Conservation (phyloP, 306 rosid species). For the Astragalus membranaceus region DNA sequence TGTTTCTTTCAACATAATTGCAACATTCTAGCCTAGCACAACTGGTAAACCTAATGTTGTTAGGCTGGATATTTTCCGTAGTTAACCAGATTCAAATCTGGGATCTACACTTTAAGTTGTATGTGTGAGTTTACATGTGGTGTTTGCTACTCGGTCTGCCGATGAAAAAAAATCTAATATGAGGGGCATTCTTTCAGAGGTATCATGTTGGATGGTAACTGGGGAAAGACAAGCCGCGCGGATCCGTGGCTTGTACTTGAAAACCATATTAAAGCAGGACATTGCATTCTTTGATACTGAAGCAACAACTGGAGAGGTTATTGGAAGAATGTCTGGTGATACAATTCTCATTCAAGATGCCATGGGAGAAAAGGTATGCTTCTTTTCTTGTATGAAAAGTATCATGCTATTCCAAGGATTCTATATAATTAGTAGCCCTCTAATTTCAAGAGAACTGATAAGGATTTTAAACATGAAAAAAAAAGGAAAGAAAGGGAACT, state of each 20-base stretch:
- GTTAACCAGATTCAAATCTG: too few relatives aligned
- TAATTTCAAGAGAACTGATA: background rate
- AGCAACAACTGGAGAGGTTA: slow-evolving; percentile 69
- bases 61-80: too few relatives aligned
- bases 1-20: background rate
- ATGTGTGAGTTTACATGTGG: too few relatives aligned
- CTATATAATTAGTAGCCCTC: background rate
- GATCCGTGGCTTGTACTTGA: slow-evolving; percentile 66
- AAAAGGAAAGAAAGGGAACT: too few relatives aligned
- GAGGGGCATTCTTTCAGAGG: slow-evolving; percentile 44
- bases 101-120: too few relatives aligned
- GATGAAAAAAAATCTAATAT: background rate
- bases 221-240: slow-evolving; percentile 84
- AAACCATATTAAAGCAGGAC: slow-evolving; percentile 70
- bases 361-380: slow-evolving; percentile 74
- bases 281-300: slow-evolving; percentile 78
- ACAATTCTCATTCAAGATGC: slow-evolving; percentile 88
- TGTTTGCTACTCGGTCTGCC: too few relatives aligned
- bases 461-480: too few relatives aligned
- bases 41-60: too few relatives aligned
- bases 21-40: background rate
- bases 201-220: slow-evolving; percentile 79
- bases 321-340: slow-evolving; percentile 88
- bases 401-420: background rate
- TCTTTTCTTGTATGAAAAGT: background rate